Percentiles rank a stretch among this genome's conserved stretches.
phyloP scores from a whole-genome alignment of 371 early-diverging fungal species.

The Mortierella sp. region DNA sequence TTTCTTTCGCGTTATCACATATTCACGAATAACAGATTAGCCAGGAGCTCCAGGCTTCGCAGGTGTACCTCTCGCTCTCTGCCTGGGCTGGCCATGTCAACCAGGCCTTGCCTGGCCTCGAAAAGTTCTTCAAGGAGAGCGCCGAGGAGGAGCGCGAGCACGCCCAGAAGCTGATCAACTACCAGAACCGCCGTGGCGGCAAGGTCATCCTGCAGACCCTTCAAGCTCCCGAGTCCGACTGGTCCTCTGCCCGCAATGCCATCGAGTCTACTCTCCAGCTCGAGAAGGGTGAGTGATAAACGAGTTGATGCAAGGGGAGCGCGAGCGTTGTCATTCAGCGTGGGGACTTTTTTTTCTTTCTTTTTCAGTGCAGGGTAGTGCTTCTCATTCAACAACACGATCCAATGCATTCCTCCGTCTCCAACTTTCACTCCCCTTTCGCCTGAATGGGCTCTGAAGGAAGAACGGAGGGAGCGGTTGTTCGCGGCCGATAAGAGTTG shows the following conservation, averaged over 20 bases:
- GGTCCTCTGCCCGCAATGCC: slow-evolving; percentile 76
- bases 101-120: slow-evolving; percentile 75
- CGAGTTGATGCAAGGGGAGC: neutral
- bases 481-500: neutral
- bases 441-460: slow-evolving; percentile 1
- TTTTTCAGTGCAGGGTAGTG: neutral
- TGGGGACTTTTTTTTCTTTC: neutral
- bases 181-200: slow-evolving; percentile 76
- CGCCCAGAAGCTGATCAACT: slow-evolving; percentile 71
- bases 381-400: neutral
- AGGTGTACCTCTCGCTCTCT: slow-evolving; percentile 75
- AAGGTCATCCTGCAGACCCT: slow-evolving; percentile 59
- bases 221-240: slow-evolving; percentile 62
- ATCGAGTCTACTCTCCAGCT: slow-evolving; percentile 78
- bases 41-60: slow-evolving; percentile 76
- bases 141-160: slow-evolving; percentile 75
- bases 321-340: neutral
- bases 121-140: slow-evolving; percentile 74
- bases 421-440: neutral
- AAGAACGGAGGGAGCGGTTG: neutral
- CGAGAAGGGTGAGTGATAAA: slow-evolving; percentile 66
- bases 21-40: slow-evolving; percentile 59
- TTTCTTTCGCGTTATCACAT: neutral
- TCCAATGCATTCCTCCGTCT: neutral
- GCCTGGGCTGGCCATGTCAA: slow-evolving; percentile 73